Percentiles rank a stretch among this genome's conserved stretches.
These are phyloP conservation scores for Phytopythium cucurbitacearum DNA, from an alignment of 352 stramenopile species.

Conservation along the genomic window DNA sequence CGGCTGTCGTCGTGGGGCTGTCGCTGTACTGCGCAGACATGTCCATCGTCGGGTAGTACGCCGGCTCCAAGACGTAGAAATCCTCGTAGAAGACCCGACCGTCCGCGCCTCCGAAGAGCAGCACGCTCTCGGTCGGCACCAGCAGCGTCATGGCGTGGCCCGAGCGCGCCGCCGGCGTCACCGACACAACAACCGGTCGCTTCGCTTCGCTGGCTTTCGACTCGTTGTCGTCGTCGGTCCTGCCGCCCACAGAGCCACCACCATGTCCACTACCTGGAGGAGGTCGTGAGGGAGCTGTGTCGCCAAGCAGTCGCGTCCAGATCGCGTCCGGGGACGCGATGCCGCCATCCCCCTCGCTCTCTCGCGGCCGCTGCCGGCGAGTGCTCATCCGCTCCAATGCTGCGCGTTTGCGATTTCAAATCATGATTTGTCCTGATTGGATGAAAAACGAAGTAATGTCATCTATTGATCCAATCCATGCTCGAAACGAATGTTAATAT, in stretches of 20 bases:
- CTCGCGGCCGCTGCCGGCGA: no score
- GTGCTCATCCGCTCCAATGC: constrained; percentile 2
- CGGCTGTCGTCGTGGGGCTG: background rate
- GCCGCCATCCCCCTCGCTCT: no score
- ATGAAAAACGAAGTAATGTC: background rate
- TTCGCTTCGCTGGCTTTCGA: background rate
- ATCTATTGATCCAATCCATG: background rate
- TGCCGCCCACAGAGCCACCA: background rate
- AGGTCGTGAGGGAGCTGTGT: no score
- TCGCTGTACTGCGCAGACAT: no score
- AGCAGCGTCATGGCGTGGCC: constrained; percentile 61
- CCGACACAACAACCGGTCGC: background rate
- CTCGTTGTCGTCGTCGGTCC: background rate
- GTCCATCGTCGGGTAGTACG: constrained; percentile 11
- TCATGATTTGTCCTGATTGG: background rate
- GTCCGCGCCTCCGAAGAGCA: constrained; percentile 64
- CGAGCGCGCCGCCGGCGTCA: constrained; percentile 31
- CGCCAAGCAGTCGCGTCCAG: constrained; percentile 24
- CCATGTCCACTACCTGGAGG: no score
- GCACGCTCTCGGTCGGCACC: constrained; percentile 31
- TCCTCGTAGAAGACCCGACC: constrained; percentile 57
- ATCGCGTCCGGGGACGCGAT: constrained; percentile 2
- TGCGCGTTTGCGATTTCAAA: background rate
- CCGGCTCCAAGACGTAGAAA: constrained; percentile 48
- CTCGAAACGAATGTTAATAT: background rate